phyloP scores from a whole-genome alignment of 441 rosid genomes.

The Viola pubescens region DNA sequence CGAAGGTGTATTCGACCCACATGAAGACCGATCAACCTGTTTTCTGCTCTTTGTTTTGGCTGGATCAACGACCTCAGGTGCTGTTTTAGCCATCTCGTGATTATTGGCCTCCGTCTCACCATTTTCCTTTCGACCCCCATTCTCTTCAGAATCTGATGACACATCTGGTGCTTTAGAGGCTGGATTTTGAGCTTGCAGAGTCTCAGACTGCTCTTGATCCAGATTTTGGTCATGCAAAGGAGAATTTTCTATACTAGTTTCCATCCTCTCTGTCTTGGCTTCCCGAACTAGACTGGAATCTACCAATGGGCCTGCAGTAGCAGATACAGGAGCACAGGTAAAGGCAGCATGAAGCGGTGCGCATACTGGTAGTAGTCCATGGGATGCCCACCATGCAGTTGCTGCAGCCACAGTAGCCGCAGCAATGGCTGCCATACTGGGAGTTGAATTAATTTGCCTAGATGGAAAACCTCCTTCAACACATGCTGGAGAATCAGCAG shows the following conservation, averaged over 20 bases:
- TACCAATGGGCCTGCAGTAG: conserved; percentile 33
- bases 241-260: conserved; percentile 27
- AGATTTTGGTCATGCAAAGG: conserved; percentile 31
- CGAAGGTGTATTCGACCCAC: conserved; percentile 89
- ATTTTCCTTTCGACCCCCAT: conserved; percentile 39
- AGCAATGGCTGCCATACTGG: conserved; percentile 68
- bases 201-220: conserved; percentile 41
- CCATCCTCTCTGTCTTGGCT: conserved; percentile 23
- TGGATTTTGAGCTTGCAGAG: conserved; percentile 44
- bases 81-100: conserved; percentile 32
- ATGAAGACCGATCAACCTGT: conserved; percentile 75
- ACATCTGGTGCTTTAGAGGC: conserved; percentile 41
- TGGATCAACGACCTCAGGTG: conserved; percentile 37
- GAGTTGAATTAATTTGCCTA: conserved; percentile 40
- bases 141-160: conserved; percentile 50
- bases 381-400: conserved; percentile 97
- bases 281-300: conserved; percentile 32
- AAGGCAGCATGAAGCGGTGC: conserved; percentile 54
- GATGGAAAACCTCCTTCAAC: conserved; percentile 37
- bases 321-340: conserved; percentile 42
- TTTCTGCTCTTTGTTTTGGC: conserved; percentile 50
- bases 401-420: conserved; percentile 96
- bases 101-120: conserved; percentile 29
- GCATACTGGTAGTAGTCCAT: conserved; percentile 80
- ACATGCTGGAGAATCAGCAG: conserved; percentile 48